Base-by-base conservation (phyloP, 225 moss, liverwort and hornwort species). In the Physcomitrellopsis africana region DNA sequence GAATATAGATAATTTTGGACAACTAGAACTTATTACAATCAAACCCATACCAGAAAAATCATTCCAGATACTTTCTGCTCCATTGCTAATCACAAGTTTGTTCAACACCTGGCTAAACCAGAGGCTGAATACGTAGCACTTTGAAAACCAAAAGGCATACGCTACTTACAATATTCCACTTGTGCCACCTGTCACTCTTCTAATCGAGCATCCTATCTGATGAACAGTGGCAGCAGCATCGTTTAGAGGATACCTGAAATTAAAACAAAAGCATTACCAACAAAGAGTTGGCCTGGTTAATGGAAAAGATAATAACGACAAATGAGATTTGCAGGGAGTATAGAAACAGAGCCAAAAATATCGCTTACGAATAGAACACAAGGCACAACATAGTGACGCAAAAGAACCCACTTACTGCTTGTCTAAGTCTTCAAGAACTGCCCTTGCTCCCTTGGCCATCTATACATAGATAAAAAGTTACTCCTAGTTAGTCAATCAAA, bases 221-320 rank as follows among this genome's bases (percentile, higher is more conserved):
- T 87, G 83, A 49, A 97, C 84, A 66, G 96, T 97, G 9, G 91
- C 96, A 76, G 87, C 92, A 77, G 89, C 86, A 72, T 97, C 92
- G 86, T 97, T 97, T 51, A 97, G 69, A 76, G 94, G 96, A 86
- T 97, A 97, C 79, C 94, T 94, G 92, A 68, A 72, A 52, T n/a
- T 49, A 44, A 56, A 81, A 52, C 51, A 59, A 63, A 44, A 7
- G 13, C 59, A 78, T 44, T 65, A 71, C 19, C 44, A 53, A 60
- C 26, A 76, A 76, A 46, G 26, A 65, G 55, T 16, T 45, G 22
- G 22, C 11, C 47, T 56, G 49, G 47, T 71, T 51, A 62, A 47
- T 10, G 48, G 61, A 53, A 9, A 76, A 51, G 52, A 14, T 16
- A 51, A 46, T 0, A 43, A 48, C 70, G 9, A 58, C 11, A 51